A percentile compares a stretch with the other conserved stretches of the same genome.
Conservation (phyloP, 2,329 filamentous ascomycete genomes). For the Aspergillus calidoustus region DNA sequence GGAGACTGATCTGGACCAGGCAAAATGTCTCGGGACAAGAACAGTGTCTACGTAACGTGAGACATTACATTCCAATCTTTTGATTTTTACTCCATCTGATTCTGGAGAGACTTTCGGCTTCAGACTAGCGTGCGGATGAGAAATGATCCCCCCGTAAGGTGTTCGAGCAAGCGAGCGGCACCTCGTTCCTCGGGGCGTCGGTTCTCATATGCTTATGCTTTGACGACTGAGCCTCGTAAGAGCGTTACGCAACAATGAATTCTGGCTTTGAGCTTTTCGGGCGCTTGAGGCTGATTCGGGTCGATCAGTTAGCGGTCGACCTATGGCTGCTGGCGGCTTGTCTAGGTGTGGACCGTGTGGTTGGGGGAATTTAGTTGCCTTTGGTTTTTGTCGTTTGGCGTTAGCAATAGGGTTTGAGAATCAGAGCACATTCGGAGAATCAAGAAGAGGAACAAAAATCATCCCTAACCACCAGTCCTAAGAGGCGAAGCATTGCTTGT, state of each 20-base stretch:
- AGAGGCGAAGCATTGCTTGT: conserved; percentile 1
- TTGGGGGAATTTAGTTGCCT: not conserved
- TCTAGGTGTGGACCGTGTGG: not conserved
- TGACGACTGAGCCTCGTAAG: not conserved
- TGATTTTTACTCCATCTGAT: not conserved
- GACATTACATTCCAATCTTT: conserved; percentile 8
- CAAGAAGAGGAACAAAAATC: not conserved
- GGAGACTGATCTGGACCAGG: conserved; percentile 16
- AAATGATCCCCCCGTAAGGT: not conserved
- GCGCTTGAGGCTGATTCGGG: conserved; percentile 4
- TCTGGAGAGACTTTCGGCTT: not conserved
- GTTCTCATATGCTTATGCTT: not conserved
- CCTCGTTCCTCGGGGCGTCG: conserved; percentile 1
- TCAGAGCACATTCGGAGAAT: not conserved
- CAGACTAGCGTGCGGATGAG: too few species aligned
- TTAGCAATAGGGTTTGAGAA: not conserved
- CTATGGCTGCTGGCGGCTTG: not conserved
- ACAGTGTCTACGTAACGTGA: conserved; percentile 8
- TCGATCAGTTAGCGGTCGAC: not conserved
- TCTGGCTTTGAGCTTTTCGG: not conserved
- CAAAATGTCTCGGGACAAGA: conserved; percentile 19
- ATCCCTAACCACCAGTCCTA: not conserved
- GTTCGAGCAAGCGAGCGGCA: not conserved
- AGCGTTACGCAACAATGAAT: conserved; percentile 2
- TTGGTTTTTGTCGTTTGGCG: not conserved